Conservation (phyloP, 2,329 filamentous ascomycete species). For the Trichothecium sympodiale region DNA sequence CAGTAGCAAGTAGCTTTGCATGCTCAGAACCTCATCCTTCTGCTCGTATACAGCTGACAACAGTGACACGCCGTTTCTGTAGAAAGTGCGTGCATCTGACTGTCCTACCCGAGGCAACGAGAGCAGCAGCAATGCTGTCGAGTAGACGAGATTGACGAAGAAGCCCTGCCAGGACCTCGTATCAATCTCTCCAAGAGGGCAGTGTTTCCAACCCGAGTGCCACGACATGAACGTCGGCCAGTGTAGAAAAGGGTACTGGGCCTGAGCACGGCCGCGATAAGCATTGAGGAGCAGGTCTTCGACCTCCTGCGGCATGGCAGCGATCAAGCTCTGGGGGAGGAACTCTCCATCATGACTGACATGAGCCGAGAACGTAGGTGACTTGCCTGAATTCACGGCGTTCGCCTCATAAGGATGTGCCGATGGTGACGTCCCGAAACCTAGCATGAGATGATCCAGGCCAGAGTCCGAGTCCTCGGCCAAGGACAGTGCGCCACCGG, state of each 20-base stretch:
- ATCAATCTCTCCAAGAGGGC: conserved; percentile 2
- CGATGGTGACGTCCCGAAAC: conserved; percentile 4
- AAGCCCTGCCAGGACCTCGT: conserved; percentile 12
- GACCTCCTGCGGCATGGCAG: conserved; percentile 5
- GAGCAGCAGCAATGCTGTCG: conserved; percentile 10
- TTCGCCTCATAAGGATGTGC: conserved; percentile 1
- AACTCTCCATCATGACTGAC: neutral
- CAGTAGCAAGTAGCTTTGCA: conserved; percentile 12
- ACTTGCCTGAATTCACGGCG: neutral
- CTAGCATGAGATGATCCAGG: conserved; percentile 5
- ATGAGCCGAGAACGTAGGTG: neutral
- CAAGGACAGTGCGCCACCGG: conserved; percentile 3
- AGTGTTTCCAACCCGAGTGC: conserved; percentile 10
- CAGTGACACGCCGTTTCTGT: conserved; percentile 10
- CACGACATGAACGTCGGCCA: conserved; percentile 8
- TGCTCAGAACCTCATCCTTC: conserved; percentile 8
- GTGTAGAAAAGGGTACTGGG: conserved; percentile 15
- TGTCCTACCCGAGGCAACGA: conserved; percentile 8
- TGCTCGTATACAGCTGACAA: conserved; percentile 10
- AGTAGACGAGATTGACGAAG: conserved; percentile 16
- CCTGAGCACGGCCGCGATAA: conserved; percentile 15
- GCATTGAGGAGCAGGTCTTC: conserved; percentile 12
- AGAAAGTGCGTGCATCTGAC: conserved; percentile 9
- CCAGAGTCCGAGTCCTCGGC: conserved; percentile 6
- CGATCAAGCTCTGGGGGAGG: conserved; percentile 1